These are phyloP conservation scores for Macadamia integrifolia DNA, from an alignment of 164 flowering plant species.

Conservation along the genomic window DNA sequence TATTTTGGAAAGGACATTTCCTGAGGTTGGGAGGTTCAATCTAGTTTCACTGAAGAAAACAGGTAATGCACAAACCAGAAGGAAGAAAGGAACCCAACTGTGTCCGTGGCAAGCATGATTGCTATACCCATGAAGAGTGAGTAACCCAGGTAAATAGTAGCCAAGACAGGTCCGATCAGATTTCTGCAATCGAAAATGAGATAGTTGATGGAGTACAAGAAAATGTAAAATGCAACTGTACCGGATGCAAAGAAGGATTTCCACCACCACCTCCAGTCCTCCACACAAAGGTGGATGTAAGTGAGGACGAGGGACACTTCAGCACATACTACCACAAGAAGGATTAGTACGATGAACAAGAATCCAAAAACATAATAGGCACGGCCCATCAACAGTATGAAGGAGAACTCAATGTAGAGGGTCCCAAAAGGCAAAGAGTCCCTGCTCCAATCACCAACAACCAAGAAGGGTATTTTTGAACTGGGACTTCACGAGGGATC, in stretches of 20 bases:
- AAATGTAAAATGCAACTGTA: slow-evolving; percentile 21
- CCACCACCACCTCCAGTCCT: slow-evolving; percentile 34
- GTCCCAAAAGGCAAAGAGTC: slow-evolving; percentile 19
- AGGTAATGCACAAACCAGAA: slow-evolving; percentile 27
- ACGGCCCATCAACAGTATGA: slow-evolving; percentile 23
- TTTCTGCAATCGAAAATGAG: slow-evolving; percentile 16
- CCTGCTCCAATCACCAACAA: slow-evolving; percentile 22
- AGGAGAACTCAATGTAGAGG: slow-evolving; percentile 25
- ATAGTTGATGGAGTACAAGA: slow-evolving; percentile 23
- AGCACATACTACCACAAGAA: slow-evolving; percentile 24
- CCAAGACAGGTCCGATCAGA: slow-evolving; percentile 24
- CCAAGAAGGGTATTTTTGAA: slow-evolving; percentile 22
- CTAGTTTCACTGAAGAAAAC: slow-evolving; percentile 26
- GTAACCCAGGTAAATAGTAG: slow-evolving; percentile 23
- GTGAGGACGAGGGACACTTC: slow-evolving; percentile 26
- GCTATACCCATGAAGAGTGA: slow-evolving; percentile 24
- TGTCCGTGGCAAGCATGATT: slow-evolving; percentile 21
- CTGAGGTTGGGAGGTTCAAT: slow-evolving; percentile 4
- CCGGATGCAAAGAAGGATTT: slow-evolving; percentile 25
- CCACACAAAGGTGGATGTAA: slow-evolving; percentile 26
- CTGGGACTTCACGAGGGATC: slow-evolving; percentile 20
- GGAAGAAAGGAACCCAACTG: slow-evolving; percentile 29
- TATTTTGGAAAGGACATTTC: not conserved
- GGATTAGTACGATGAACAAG: slow-evolving; percentile 15
- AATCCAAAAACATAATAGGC: slow-evolving; percentile 27